phyloP scores from a whole-genome alignment of 129 eudicot species.

The Pseudognaphalium luteoalbum region DNA sequence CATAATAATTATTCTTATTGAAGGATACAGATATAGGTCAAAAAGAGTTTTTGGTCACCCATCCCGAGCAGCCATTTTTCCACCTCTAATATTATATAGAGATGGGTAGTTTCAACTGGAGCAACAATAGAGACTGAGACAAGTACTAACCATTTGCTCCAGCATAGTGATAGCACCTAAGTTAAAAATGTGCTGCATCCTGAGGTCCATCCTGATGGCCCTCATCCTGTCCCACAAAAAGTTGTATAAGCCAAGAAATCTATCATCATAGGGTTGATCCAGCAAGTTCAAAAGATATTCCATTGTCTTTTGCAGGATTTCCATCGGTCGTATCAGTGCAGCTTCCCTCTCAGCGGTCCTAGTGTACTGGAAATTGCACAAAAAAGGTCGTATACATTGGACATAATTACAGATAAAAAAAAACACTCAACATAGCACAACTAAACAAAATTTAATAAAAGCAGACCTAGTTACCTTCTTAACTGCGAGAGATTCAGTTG shows the following conservation, averaged over 20 bases:
- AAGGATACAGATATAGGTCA: background rate
- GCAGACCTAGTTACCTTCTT: slow-evolving; percentile 58
- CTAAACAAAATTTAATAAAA: background rate
- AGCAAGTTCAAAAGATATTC: slow-evolving; percentile 76
- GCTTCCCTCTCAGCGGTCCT: slow-evolving; percentile 99
- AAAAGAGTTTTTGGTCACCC: background rate
- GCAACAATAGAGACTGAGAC: background rate
- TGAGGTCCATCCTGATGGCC: slow-evolving; percentile 96
- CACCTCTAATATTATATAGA: background rate
- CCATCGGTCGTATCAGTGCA: slow-evolving; percentile 83
- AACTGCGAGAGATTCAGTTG: slow-evolving; percentile 76
- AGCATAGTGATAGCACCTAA: slow-evolving; percentile 78
- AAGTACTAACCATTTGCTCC: slow-evolving; percentile 87
- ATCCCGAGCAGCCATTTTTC: background rate
- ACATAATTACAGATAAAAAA: slow-evolving; percentile 11
- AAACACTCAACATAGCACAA: background rate
- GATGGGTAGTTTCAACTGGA: background rate
- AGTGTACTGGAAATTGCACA: slow-evolving; percentile 58
- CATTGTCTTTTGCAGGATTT: slow-evolving; percentile 86
- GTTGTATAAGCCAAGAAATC: slow-evolving; percentile 82
- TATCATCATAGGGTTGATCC: slow-evolving; percentile 74
- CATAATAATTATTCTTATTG: background rate
- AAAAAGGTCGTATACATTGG: background rate
- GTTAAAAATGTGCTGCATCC: slow-evolving; percentile 96
- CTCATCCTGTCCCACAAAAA: slow-evolving; percentile 99